Evolutionary conservation across 176 grass and related monocot genomes (phyloP).

Genomic region (Chloris gayana): DNA sequence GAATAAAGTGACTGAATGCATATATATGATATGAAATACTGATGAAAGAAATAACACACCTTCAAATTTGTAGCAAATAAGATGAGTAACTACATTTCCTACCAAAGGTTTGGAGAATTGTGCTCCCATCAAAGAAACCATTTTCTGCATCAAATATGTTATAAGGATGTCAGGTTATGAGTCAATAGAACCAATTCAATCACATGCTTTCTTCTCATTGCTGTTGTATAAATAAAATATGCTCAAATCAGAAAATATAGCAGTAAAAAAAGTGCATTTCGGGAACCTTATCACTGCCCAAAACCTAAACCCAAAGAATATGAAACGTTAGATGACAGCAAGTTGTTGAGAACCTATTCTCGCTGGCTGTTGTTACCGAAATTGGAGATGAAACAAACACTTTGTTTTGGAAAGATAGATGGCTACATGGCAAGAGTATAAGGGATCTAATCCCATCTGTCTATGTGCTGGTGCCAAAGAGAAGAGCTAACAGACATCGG

Average conservation of each 20-base stretch:
- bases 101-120: conserved; percentile 77
- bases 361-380: no score
- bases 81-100: conserved; percentile 73
- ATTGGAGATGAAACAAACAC: no score
- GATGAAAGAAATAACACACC: conserved; percentile 50
- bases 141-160: conserved; percentile 60
- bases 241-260: no score
- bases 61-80: conserved; percentile 96
- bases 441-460: no score
- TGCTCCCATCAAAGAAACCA: conserved; percentile 92
- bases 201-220: background rate
- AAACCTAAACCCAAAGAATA: background rate
- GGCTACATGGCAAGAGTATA: no score
- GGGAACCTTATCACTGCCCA: background rate
- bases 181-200: conserved; percentile 11
- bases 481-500: no score
- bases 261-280: no score
- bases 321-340: background rate
- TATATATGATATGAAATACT: conserved; percentile 4
- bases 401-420: no score
- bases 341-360: no score
- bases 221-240: no score
- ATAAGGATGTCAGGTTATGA: background rate
- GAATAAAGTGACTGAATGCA: conserved; percentile 1
- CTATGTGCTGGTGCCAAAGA: no score